Evolutionary conservation across 2,329 filamentous ascomycete genomes (phyloP).

Genomic region (Emericellopsis atlantica): DNA sequence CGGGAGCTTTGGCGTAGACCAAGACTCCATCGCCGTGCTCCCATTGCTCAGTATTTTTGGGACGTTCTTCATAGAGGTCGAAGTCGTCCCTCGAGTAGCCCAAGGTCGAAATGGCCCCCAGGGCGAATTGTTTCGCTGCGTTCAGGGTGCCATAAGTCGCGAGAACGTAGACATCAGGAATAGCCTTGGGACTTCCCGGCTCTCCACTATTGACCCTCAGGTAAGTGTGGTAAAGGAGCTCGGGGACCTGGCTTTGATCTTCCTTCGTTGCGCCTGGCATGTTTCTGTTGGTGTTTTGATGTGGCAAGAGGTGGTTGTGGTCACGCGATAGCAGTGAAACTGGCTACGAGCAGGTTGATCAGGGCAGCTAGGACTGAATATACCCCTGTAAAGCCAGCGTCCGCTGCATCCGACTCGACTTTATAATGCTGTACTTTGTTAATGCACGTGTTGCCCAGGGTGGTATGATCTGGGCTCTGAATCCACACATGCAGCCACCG

Average conservation of each 20-base stretch:
- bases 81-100: slow-evolving; percentile 25
- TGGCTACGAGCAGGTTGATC: too few species aligned
- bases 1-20: slow-evolving; percentile 20
- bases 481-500: too few species aligned
- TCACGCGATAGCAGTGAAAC: too few species aligned
- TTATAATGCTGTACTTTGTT: too few species aligned
- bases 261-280: too few species aligned
- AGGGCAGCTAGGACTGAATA: too few species aligned
- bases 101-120: slow-evolving; percentile 14
- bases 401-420: too few species aligned
- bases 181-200: slow-evolving; percentile 12
- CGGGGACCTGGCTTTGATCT: slow-evolving; percentile 5
- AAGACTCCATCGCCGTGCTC: slow-evolving; percentile 22
- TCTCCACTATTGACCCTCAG: slow-evolving; percentile 17
- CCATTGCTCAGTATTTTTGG: slow-evolving; percentile 14
- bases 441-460: too few species aligned
- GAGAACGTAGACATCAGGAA: slow-evolving; percentile 19
- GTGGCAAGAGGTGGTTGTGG: too few species aligned
- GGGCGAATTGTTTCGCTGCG: slow-evolving; percentile 22
- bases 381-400: too few species aligned
- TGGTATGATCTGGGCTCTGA: too few species aligned
- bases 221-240: slow-evolving; percentile 22
- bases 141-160: slow-evolving; percentile 21
- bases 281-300: too few species aligned
- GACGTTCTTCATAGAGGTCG: slow-evolving; percentile 13